Conservation (phyloP, 2,329 filamentous ascomycete species). For the Ophidiomyces ophidiicola region DNA sequence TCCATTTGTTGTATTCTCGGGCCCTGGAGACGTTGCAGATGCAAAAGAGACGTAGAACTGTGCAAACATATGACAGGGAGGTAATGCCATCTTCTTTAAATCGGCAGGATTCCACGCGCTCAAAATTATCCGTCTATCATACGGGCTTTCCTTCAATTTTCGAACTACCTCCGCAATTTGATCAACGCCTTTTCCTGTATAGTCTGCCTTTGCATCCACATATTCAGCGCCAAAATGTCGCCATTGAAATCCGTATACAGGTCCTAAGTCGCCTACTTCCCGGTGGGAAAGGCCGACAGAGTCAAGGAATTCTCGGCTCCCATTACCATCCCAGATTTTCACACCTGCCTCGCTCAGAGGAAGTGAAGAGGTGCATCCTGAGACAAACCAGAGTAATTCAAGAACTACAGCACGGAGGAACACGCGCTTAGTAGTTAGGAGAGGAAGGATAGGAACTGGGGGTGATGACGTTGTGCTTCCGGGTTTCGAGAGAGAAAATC, state of each 20-base stretch:
- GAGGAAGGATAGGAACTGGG: conserved; percentile 59
- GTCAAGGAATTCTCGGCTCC: conserved; percentile 80
- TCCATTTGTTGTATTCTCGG: conserved; percentile 21
- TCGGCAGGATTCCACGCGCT: conserved; percentile 90
- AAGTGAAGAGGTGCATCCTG: conserved; percentile 66
- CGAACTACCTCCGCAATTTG: conserved; percentile 83
- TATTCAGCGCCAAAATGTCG: conserved; percentile 94
- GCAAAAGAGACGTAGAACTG: conserved; percentile 87
- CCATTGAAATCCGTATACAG: conserved; percentile 98
- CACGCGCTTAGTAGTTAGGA: conserved; percentile 94
- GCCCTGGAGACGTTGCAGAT: conserved; percentile 20
- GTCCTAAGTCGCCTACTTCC: conserved; percentile 77
- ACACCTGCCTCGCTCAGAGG: conserved; percentile 67
- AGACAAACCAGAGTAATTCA: conserved; percentile 93
- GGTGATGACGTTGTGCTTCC: conserved; percentile 30
- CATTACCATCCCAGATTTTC: conserved; percentile 98
- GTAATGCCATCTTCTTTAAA: conserved; percentile 74
- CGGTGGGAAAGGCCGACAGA: conserved; percentile 68
- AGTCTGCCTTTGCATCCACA: conserved; percentile 64
- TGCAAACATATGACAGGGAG: conserved; percentile 95
- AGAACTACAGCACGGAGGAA: conserved; percentile 81
- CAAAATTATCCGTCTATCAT: conserved; percentile 80
- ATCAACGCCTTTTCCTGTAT: conserved; percentile 78
- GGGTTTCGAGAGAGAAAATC: conserved; percentile 64
- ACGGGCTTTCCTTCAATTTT: conserved; percentile 72